Evolutionary conservation across 1,139 yeast species (phyloP), one percentile per base, ranked within the genome.

Genomic region (Magnusiomyces tetraspermus): DNA sequence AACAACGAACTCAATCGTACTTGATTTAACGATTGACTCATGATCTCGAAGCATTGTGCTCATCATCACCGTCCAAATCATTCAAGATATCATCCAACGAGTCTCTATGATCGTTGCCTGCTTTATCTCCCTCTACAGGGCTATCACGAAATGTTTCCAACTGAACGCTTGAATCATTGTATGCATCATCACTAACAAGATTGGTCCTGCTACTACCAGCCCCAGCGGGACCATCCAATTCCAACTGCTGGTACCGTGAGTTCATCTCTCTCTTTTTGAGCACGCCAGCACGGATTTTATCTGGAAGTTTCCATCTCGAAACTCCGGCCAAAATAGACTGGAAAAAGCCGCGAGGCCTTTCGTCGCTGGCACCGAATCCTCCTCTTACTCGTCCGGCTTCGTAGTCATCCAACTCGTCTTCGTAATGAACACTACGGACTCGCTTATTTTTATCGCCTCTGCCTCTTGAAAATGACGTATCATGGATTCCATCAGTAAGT

Each of bases 351-450:
- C 47, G 23, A 6, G 51, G 51, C 43, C 10, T 30, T n/a, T n/a
- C n/a, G 17, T 50, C 53, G 8, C 2, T n/a, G 28, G 46, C 54
- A 36, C 24, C 37, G 6, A 19, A 8, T 15, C 28, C 11, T 17
- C 45, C 28, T n/a, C n/a, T n/a, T 37, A 38, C 26, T 44, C 53
- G 41, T 36, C 46, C 24, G 46, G 47, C 45, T 49, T 53, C 26
- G 49, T 51, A 8, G 48, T 48, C 26, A 48, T 46, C 31, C 52
- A 49, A 4, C 52, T 45, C 56, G 46, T 53, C 56, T 26, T 51
- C 56, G 42, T 53, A 53, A 42, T 53, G 56, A n/a, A 53, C 56
- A 22, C 56, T 53, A 17, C 56, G 50, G 33, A 22, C 41, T 13
- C 38, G 13, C 30, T 19, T 24, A 17, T 42, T 4, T 6, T 8